These are phyloP conservation scores for Metarhizium anisopliae DNA, from an alignment of 2,329 filamentous ascomycete species.

Conservation along the genomic window DNA sequence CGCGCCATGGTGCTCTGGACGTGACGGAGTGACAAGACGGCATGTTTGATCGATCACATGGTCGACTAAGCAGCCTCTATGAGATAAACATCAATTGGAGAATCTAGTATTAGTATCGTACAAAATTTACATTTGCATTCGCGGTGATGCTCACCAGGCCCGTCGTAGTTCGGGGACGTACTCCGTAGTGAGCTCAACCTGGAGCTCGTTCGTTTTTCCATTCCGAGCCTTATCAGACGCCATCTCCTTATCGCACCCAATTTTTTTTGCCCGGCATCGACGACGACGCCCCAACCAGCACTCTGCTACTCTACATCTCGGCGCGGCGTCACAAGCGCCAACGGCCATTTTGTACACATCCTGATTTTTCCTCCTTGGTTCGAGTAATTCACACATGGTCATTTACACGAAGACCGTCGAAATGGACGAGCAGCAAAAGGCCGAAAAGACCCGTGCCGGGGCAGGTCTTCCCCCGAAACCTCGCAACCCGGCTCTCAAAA, in stretches of 20 bases:
- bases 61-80: too few species aligned
- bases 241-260: not conserved
- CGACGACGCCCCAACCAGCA: not conserved
- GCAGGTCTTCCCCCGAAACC: constrained; percentile 24
- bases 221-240: constrained; percentile 11
- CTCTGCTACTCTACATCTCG: not conserved
- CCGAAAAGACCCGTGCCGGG: constrained; percentile 3
- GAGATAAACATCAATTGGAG: too few species aligned
- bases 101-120: too few species aligned
- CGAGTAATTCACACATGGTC: not conserved
- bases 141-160: too few species aligned
- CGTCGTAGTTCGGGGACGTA: too few species aligned
- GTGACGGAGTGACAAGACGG: too few species aligned
- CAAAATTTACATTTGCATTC: too few species aligned
- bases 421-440: not conserved
- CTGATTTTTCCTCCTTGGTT: not conserved
- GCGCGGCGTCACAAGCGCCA: not conserved
- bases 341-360: not conserved
- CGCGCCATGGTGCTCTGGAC: too few species aligned
- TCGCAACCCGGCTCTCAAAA: constrained; percentile 64
- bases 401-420: not conserved
- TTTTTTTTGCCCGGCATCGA: not conserved
- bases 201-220: constrained; percentile 4
- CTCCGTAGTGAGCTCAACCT: too few species aligned
- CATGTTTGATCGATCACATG: too few species aligned